Conservation (phyloP, 257 asterid species). For the Przewalskia tangutica region DNA sequence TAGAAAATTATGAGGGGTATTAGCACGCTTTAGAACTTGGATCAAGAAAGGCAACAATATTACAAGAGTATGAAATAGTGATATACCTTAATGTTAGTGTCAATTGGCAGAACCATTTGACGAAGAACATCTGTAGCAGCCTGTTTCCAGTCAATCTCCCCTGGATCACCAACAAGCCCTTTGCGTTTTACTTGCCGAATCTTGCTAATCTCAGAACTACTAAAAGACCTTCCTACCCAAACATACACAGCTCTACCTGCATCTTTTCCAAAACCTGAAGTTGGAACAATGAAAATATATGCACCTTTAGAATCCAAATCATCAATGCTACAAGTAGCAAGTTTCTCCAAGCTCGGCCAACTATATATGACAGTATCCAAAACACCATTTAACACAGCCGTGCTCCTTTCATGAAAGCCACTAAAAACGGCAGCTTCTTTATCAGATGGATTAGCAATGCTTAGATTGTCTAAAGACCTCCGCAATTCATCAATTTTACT, state of each 20-base stretch:
- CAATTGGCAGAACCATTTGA: constrained; percentile 29
- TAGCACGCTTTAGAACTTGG: background rate
- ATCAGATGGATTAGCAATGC: constrained; percentile 5
- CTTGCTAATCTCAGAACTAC: constrained; percentile 4
- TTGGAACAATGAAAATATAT: constrained; percentile 22
- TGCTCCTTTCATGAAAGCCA: constrained; percentile 7
- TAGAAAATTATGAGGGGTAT: background rate
- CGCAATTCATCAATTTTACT: constrained; percentile 9
- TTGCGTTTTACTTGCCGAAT: constrained; percentile 5
- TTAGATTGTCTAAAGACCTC: constrained; percentile 10
- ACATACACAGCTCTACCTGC: constrained; percentile 18
- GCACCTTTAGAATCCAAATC: constrained; percentile 30
- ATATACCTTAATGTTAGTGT: constrained; percentile 29
- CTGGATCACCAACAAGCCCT: constrained; percentile 10
- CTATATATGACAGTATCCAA: constrained; percentile 10
- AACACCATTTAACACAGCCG: constrained; percentile 4
- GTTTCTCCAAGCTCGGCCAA: constrained; percentile 42
- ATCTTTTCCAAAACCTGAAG: constrained; percentile 10
- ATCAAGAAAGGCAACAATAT: background rate
- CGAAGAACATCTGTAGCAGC: constrained; percentile 21
- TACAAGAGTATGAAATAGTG: background rate
- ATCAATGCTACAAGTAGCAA: constrained; percentile 12
- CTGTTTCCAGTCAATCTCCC: constrained; percentile 28
- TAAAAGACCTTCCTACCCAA: constrained; percentile 35
- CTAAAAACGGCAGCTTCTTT: constrained; percentile 4